Percentiles rank a stretch among this genome's conserved stretches.
These are phyloP conservation scores for Malus sieversii DNA, from an alignment of 306 rosid species.

Conservation along the genomic window DNA sequence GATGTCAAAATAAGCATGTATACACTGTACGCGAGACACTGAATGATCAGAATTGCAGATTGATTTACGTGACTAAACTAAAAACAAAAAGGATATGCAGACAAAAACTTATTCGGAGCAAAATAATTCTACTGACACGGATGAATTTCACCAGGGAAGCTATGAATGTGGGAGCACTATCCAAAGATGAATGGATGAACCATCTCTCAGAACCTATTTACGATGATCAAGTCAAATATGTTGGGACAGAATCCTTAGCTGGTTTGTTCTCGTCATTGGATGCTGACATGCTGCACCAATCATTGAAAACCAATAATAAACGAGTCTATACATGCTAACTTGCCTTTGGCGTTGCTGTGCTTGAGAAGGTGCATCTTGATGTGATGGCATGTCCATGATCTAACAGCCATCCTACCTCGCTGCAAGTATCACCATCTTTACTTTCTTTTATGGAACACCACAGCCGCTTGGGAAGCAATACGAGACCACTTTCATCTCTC, in stretches of 20 bases:
- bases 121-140: not conserved
- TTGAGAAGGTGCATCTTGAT: slow-evolving; percentile 69
- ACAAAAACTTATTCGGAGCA: not conserved
- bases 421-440: slow-evolving; percentile 42
- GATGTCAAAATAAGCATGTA: not conserved
- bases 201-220: not conserved
- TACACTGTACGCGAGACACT: not conserved
- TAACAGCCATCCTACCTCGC: slow-evolving; percentile 91
- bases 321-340: slow-evolving; percentile 22
- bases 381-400: slow-evolving; percentile 61
- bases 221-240: not conserved
- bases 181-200: not conserved
- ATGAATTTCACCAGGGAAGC: not conserved
- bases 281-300: not conserved
- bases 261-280: not conserved
- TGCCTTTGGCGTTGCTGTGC: slow-evolving; percentile 56
- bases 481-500: slow-evolving; percentile 46
- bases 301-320: not conserved
- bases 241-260: not conserved
- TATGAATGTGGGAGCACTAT: not conserved
- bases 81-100: not conserved
- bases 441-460: slow-evolving; percentile 72
- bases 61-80: not conserved
- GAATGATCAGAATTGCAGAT: not conserved
- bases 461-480: slow-evolving; percentile 80